Evolutionary conservation across 805 yeast genomes (phyloP).

Genomic region (Yarrowia phangngaensis): DNA sequence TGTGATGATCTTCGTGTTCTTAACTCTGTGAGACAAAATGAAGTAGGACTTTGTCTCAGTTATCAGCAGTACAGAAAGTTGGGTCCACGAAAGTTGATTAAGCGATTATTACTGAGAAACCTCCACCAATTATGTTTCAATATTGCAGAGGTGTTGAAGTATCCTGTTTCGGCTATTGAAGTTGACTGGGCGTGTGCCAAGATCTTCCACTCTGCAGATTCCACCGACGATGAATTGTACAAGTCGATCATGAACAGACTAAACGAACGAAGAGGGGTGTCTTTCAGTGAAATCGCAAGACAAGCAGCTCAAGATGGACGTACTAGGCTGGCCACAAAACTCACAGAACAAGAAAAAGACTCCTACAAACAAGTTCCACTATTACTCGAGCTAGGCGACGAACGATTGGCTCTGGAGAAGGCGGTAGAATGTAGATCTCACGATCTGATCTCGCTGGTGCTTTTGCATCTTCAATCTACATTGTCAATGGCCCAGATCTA

Average conservation of each 20-base stretch:
- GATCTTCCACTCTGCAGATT: conserved; percentile 51
- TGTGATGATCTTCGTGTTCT: conserved; percentile 61
- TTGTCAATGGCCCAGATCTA: conserved; percentile 65
- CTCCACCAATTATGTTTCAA: conserved; percentile 61
- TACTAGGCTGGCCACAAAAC: conserved; percentile 55
- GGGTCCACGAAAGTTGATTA: conserved; percentile 56
- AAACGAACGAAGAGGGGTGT: conserved; percentile 43
- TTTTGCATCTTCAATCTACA: conserved; percentile 53
- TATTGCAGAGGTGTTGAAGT: conserved; percentile 50
- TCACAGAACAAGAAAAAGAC: conserved; percentile 65
- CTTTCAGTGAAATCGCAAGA: conserved; percentile 57
- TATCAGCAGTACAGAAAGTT: conserved; percentile 48
- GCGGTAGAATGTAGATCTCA: conserved; percentile 59
- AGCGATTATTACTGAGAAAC: conserved; percentile 55
- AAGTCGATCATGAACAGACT: conserved; percentile 49
- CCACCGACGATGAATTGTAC: conserved; percentile 59
- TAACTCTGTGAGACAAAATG: conserved; percentile 61
- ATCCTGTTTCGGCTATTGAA: conserved; percentile 53
- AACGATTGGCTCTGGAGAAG: conserved; percentile 62
- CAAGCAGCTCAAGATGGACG: conserved; percentile 83
- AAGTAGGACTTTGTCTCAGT: conserved; percentile 68
- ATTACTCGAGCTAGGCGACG: conserved; percentile 66
- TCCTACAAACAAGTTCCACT: conserved; percentile 59
- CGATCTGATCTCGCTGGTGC: conserved; percentile 56
- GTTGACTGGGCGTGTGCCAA: conserved; percentile 78